Percentiles rank a stretch among this genome's conserved stretches.
Evolutionary conservation across 139 green algal genomes (phyloP).

Genomic region (Choricystis sp.): DNA sequence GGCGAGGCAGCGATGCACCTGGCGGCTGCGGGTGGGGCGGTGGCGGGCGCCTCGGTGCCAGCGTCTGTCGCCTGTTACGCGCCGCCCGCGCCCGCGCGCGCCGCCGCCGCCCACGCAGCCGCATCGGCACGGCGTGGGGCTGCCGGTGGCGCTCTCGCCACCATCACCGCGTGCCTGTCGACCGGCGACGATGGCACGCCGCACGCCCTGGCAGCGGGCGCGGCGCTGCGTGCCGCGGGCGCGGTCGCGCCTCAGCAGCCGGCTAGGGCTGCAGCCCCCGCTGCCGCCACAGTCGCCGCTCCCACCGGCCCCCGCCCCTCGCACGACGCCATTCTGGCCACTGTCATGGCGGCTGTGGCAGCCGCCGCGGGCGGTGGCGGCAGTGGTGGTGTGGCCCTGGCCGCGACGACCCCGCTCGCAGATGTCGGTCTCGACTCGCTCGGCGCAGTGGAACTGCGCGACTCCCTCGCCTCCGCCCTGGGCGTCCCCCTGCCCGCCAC

Average conservation of each 20-base stretch:
- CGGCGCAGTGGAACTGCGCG: conserved; percentile 22
- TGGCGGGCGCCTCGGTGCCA: neutral
- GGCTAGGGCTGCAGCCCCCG: neutral
- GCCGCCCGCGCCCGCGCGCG: neutral
- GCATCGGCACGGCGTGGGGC: neutral
- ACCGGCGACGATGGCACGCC: no score
- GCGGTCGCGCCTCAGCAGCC: no score
- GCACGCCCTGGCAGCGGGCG: no score
- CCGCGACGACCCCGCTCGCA: conserved; percentile 24
- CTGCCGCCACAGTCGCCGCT: neutral
- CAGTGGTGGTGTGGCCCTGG: no score
- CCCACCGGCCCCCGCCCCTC: neutral
- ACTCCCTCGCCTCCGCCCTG: conserved; percentile 13
- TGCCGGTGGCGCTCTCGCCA: neutral
- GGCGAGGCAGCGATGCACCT: conserved; percentile 9
- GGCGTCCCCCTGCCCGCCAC: conserved; percentile 28
- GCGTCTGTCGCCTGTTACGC: neutral
- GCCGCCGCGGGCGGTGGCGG: no score
- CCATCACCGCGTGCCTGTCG: no score
- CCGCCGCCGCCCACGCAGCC: neutral
- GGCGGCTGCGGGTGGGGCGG: neutral
- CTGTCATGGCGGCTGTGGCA: neutral
- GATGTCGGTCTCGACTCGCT: conserved; percentile 33
- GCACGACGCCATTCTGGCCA: neutral
- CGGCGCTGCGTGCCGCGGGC: no score